These are phyloP conservation scores for Verticillium tricorpus DNA, from an alignment of 2,329 filamentous ascomycete genomes.

Conservation along the genomic window DNA sequence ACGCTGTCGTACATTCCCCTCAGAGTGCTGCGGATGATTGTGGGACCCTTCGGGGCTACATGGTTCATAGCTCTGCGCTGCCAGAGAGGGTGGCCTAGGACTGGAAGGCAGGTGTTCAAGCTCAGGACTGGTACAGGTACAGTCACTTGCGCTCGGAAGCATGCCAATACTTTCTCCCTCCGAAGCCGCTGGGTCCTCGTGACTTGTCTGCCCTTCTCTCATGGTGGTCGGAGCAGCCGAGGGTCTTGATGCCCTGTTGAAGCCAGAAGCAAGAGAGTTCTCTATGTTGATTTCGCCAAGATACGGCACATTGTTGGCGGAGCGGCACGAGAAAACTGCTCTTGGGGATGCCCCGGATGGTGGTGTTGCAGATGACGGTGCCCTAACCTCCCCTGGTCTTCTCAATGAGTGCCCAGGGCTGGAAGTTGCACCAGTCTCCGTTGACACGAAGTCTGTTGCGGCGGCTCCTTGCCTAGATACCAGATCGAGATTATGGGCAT, in stretches of 20 bases:
- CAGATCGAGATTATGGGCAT: not conserved
- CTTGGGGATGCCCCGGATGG: not conserved
- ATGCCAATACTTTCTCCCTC: not conserved
- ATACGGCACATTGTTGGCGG: not conserved
- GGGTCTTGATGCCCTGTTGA: too few species aligned
- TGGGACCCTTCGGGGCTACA: not conserved
- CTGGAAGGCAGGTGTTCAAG: not conserved
- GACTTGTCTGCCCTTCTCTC: not conserved
- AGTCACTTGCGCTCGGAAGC: not conserved
- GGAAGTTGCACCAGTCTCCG: not conserved
- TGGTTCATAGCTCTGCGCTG: not conserved
- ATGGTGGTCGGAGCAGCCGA: not conserved
- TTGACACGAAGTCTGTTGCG: not conserved
- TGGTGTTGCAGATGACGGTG: not conserved
- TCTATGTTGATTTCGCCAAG: not conserved
- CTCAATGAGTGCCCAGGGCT: not conserved
- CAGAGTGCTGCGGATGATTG: not conserved
- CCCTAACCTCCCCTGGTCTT: not conserved
- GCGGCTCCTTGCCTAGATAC: not conserved
- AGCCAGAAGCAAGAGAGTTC: not conserved
- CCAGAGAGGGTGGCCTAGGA: not conserved
- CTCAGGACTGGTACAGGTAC: not conserved
- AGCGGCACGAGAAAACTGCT: not conserved
- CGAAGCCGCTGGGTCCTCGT: not conserved
- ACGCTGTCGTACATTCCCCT: constrained; percentile 55